phyloP scores from a whole-genome alignment of 1,139 yeast species.

The Debaryomycetaceae sp. region DNA sequence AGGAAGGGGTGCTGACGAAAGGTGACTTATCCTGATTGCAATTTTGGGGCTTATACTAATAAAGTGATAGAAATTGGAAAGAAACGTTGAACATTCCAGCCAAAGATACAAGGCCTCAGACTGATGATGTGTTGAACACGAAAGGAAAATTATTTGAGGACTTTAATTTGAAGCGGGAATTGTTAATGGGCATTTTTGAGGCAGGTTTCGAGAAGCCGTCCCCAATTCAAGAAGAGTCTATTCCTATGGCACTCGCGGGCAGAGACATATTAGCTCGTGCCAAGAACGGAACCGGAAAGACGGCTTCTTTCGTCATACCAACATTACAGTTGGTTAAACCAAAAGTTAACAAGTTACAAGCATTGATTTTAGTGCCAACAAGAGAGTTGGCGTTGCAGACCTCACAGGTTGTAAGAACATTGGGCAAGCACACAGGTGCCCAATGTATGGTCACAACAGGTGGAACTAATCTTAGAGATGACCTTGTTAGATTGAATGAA shows the following conservation, averaged over 20 bases:
- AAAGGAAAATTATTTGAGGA: conserved; percentile 93
- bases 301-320: conserved; percentile 94
- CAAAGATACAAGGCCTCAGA: conserved; percentile 89
- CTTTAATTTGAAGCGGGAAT: conserved; percentile 84
- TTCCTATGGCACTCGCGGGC: conserved; percentile 93
- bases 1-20: no score
- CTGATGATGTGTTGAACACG: conserved; percentile 92
- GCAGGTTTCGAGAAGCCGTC: conserved; percentile 99
- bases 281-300: conserved; percentile 97
- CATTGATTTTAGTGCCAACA: conserved; percentile 85
- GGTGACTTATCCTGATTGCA: no score
- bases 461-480: conserved; percentile 93
- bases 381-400: conserved; percentile 97
- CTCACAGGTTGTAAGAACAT: conserved; percentile 94
- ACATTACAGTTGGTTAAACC: conserved; percentile 83
- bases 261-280: conserved; percentile 97
- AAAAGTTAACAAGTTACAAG: conserved; percentile 79
- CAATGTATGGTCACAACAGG: conserved; percentile 99
- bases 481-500: conserved; percentile 86
- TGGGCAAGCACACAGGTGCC: conserved; percentile 89
- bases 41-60: no score
- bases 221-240: conserved; percentile 96
- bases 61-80: conserved; percentile 63
- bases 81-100: conserved; percentile 67
- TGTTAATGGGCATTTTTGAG: conserved; percentile 97